Base-by-base conservation (phyloP, 305 asterid genomes). In the Fraxinus nigra region DNA sequence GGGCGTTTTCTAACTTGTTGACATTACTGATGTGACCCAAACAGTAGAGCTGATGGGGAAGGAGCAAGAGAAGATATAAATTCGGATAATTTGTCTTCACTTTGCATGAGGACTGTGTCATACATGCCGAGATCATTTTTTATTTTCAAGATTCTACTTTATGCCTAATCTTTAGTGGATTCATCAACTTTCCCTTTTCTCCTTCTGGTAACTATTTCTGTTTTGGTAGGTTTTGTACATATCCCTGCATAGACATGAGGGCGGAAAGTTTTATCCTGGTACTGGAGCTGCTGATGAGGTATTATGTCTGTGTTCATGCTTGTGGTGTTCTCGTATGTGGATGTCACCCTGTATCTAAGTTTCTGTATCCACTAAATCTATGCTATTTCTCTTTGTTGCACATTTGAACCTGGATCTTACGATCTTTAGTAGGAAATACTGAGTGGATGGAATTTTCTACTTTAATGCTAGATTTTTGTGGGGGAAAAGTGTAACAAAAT, bases 251-350 rank as follows among this genome's bases (percentile, higher is more conserved):
- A 92, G 98, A 87, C 97, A 96, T 67, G 97, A 96, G 90, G 97
- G 91, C 82, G 99, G 99, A 70, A 89, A 86, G 84, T 96, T 96
- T 82, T 96, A 94, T 87, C 99, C 99, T 76, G 98, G 99, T 80
- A 93, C 99, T 75, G 99, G 99, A 85, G 94, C 99, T 84, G 98
- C 97, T 74, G 82, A 87, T 87, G 95, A 96, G 98, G 98, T 96
- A 88, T 24, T 3, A 43, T 37, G 70, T 54, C 11, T 3, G 54
- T 43, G 54, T 40, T 67, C 80, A 79, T 82, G 56, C 76, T 35
- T 54, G n/a, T 72, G 78, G 35, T 67, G 22, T 75, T 73, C 51
- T 63, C 63, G 11, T 13, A 46, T 40, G 30, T 77, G 13, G 77
- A 56, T 6, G 35, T 81, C 72, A 76, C 75, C 40, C 80, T 40